A percentile compares a stretch with the other conserved stretches of the same genome.
Conservation (phyloP, 2,329 filamentous ascomycete genomes). For the Endocalyx cinctus region DNA sequence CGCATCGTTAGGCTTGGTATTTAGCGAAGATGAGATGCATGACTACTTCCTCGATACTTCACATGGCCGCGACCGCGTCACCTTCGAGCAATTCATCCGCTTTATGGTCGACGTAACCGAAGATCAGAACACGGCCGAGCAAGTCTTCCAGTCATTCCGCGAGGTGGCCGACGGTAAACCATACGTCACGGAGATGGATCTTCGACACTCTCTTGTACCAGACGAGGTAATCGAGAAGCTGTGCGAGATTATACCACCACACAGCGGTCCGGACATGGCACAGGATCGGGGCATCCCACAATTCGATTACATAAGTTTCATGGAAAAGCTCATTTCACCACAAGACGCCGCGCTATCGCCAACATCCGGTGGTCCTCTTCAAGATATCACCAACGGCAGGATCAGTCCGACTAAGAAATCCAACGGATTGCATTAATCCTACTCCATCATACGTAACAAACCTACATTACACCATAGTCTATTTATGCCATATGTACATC, state of each 20-base stretch:
- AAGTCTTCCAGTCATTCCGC: slow-evolving; percentile 95
- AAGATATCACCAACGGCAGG: slow-evolving; percentile 25
- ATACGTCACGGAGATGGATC: slow-evolving; percentile 96
- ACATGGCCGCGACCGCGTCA: slow-evolving; percentile 71
- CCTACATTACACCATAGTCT: too few species aligned
- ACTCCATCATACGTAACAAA: too few species aligned
- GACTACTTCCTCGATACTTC: slow-evolving; percentile 89
- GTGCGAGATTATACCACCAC: slow-evolving; percentile 77
- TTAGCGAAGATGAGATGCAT: slow-evolving; percentile 98
- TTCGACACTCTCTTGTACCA: slow-evolving; percentile 89
- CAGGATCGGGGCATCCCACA: slow-evolving; percentile 81
- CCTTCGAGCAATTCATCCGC: slow-evolving; percentile 96
- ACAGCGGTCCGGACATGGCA: slow-evolving; percentile 79
- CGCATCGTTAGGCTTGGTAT: slow-evolving; percentile 91
- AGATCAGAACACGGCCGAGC: slow-evolving; percentile 97
- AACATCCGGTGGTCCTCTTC: slow-evolving; percentile 20
- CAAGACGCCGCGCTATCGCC: not conserved
- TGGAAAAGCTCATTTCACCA: slow-evolving; percentile 73
- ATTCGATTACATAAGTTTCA: slow-evolving; percentile 95
- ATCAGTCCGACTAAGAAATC: slow-evolving; percentile 24
- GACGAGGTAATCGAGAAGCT: slow-evolving; percentile 96
- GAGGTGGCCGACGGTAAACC: slow-evolving; percentile 98
- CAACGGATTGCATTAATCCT: slow-evolving; percentile 16
- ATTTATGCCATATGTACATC: too few species aligned
- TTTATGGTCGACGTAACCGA: slow-evolving; percentile 99